Evolutionary conservation across 208 protist species (phyloP), one percentile per base, ranked within the genome.

Genomic region (Kentomonas sorsogonicus): DNA sequence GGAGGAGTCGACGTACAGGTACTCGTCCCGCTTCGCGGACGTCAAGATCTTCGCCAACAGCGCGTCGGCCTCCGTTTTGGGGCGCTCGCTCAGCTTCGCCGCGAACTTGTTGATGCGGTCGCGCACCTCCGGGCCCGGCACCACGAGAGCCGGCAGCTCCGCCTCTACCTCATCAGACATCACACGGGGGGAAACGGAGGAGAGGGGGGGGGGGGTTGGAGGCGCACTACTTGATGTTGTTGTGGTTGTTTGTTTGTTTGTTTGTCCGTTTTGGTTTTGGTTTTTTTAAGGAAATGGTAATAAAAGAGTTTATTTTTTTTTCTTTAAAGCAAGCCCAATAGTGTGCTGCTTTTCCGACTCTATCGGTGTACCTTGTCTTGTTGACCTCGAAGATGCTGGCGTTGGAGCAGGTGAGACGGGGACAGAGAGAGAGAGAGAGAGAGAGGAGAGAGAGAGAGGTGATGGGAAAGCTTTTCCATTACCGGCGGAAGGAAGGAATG

Each of bases 31-130:
- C 44, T 84, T 83, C 25, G 25, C 65, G 15, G 80, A 87, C 27
- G 78, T 74, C 2, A 92, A 75, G 33, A 95, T 62, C 63, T 91
- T 90, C 0, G 83, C 83, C 53, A 92, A 69, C 69, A 86, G 87
- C 60, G 91, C 76, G 40, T 92, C 84, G 1, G 83, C 78, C 53
- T 88, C 79, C 27, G 72, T 74, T 50, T 87, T 89, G 25, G 90
- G 84, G 7, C 74, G 61, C 33, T 59, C 69, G 20, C 79, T 88
- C 0, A 95, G 78, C 25, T 74, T 74, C 20, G 79, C 81, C 0
- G 88, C 88, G 11, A 89, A 78, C 6, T 66, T 58, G 39, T 92
- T 75, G 29, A 95, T 82, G 64, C 87, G 88, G 33, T 73, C 66
- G 15, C 75, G 72, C 48, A 95, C 60, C 71, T 92, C 84, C 13